Conservation (phyloP, 257 asterid genomes). For the Eucommia ulmoides region DNA sequence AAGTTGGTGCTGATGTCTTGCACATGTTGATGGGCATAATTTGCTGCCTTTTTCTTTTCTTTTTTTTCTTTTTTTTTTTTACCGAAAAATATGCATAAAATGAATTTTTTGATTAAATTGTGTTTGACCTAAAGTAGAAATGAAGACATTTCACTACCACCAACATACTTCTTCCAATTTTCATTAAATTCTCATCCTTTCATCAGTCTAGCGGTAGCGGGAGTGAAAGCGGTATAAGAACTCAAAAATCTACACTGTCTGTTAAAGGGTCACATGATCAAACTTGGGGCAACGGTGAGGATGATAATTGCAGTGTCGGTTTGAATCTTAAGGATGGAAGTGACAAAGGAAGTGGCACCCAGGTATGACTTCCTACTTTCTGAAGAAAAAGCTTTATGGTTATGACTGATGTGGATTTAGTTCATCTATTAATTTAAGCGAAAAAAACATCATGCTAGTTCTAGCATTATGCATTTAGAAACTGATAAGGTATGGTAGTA, state of each 20-base stretch:
- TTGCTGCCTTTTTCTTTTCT: too few relatives aligned
- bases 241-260: conserved; percentile 60
- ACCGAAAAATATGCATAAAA: too few relatives aligned
- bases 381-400: background rate
- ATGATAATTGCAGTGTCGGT: conserved; percentile 36
- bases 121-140: too few relatives aligned
- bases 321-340: conserved; percentile 44
- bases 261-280: conserved; percentile 31
- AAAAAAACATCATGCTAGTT: too few relatives aligned
- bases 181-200: conserved; percentile 16
- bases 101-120: too few relatives aligned
- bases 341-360: conserved; percentile 71
- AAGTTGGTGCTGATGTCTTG: too few relatives aligned
- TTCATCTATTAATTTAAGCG: background rate
- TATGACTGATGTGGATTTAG: background rate
- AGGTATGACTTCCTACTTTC: conserved; percentile 26
- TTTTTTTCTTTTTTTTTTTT: too few relatives aligned
- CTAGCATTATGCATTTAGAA: too few relatives aligned
- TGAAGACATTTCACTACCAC: too few relatives aligned
- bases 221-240: conserved; percentile 67
- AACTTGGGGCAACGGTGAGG: conserved; percentile 36
- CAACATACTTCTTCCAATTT: too few relatives aligned
- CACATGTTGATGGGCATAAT: too few relatives aligned
- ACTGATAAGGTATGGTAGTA: too few relatives aligned
- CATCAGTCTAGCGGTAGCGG: conserved; percentile 91